Conservation (phyloP, 2,329 filamentous ascomycete species). For the Scedosporium minutisporum region DNA sequence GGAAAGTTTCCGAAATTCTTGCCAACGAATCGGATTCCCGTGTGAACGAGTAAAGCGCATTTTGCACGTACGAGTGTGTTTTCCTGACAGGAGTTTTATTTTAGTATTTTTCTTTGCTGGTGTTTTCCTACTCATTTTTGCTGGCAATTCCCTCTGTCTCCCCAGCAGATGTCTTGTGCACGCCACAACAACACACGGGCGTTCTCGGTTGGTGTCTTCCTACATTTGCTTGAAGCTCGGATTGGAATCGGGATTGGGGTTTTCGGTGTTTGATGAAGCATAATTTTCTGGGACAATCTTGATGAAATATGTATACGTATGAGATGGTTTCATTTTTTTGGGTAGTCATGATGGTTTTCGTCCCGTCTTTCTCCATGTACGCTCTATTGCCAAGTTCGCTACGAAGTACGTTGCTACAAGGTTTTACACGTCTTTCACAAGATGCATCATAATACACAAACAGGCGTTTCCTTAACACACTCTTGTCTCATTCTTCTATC, state of each 20-base stretch:
- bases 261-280: not conserved
- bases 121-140: not conserved
- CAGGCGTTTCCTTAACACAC: not conserved
- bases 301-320: not conserved
- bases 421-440: not conserved
- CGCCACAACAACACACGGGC: not conserved
- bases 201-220: not conserved
- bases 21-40: not conserved
- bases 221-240: not conserved
- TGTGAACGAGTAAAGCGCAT: not conserved
- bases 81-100: not conserved
- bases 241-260: not conserved
- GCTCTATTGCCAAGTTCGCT: not conserved
- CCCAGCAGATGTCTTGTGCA: not conserved
- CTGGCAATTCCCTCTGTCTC: not conserved
- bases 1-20: constrained; percentile 33
- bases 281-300: not conserved
- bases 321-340: not conserved
- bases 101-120: not conserved
- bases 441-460: not conserved
- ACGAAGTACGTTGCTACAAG: not conserved
- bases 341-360: not conserved
- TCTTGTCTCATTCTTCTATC: not conserved
- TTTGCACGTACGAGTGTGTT: not conserved
- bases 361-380: not conserved